Evolutionary conservation across 116 monocot species (phyloP), one percentile per base, ranked within the genome.

Genomic region (Phalaenopsis hybrid): DNA sequence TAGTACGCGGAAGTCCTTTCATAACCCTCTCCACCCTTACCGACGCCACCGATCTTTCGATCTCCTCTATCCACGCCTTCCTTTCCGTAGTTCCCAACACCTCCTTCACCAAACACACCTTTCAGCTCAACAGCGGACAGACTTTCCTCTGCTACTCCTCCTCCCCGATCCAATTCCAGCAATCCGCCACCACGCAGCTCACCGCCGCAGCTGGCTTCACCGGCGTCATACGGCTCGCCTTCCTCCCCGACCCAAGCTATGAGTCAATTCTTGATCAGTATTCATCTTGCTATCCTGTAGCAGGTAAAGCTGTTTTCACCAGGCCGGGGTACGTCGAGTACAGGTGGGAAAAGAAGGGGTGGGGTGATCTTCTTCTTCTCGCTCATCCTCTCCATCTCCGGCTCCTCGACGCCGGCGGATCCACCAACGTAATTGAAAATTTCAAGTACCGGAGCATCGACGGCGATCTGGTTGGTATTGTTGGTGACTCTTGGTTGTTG

Each of bases 381-480:
- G 95, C 95, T 0, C 92, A 98, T 79, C 98, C 98, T 0, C 89
- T 98, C 77, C 98, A 98, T 69, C 84, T 93, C 57, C 79, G 82
- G 13, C 90, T 96, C 37, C 93, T 93, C 43, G 77, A 63, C 37
- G 43, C 21, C 11, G 61, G 74, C 50, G 79, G 78, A 33, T 25
- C 34, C 72, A 82, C 81, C 57, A 17, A 70, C 2, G 86, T 95
- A 13, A 48, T 98, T 11, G 31, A 81, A 0, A 86, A 87, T 41
- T 83, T 95, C 83, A 90, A 83, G 83, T 98, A 89, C 78, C 49
- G 49, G 21, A 90, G 94, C 81, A 95, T 98, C 69, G 98, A 98
- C 50, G 98, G 98, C 16, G 90, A 93, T 18, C 89, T 98, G 44
- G 93, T 98, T 1, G 98, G 95, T 12, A 87, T 98, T 12, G 98